Conservation (phyloP, 495 filamentous ascomycete genomes). For the Trichoderma gamsii region DNA sequence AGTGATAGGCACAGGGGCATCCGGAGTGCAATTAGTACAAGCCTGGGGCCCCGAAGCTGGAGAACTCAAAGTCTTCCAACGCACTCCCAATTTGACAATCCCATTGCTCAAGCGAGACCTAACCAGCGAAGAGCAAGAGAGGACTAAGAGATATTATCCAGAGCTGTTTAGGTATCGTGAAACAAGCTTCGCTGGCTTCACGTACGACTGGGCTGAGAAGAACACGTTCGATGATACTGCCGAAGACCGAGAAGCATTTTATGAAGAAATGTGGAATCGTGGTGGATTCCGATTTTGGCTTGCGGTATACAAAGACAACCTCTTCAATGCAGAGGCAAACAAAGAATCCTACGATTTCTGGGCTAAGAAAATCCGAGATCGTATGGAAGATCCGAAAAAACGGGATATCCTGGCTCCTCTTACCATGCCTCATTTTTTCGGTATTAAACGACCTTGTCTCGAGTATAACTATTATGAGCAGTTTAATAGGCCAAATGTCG, state of each 20-base stretch:
- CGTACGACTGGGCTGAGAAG: slow-evolving; percentile 34
- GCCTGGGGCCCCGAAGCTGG: slow-evolving; percentile 32
- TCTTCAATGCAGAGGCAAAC: slow-evolving; percentile 44
- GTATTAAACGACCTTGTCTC: slow-evolving; percentile 43
- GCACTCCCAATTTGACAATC: slow-evolving; percentile 45
- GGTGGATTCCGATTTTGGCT: slow-evolving; percentile 51
- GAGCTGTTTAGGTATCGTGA: slow-evolving; percentile 41
- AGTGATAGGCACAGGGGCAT: slow-evolving; percentile 56
- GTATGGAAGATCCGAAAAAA: slow-evolving; percentile 42
- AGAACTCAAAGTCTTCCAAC: slow-evolving; percentile 43
- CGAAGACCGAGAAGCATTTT: slow-evolving; percentile 43
- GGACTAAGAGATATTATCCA: slow-evolving; percentile 37
- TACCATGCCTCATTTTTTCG: slow-evolving; percentile 36
- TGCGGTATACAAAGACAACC: slow-evolving; percentile 44
- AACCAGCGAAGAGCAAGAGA: slow-evolving; percentile 35
- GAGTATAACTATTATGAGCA: slow-evolving; percentile 50
- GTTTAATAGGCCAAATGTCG: slow-evolving; percentile 43
- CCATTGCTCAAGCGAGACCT: slow-evolving; percentile 44
- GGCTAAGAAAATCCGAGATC: slow-evolving; percentile 35
- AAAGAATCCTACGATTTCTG: slow-evolving; percentile 38
- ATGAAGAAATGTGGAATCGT: slow-evolving; percentile 39
- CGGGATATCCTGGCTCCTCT: slow-evolving; percentile 45
- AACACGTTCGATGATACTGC: slow-evolving; percentile 42
- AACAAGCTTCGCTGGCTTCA: slow-evolving; percentile 43
- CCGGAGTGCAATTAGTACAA: slow-evolving; percentile 53